Evolutionary conservation across 768 basidiomycete species (phyloP), one percentile per base, ranked within the genome.

Genomic region (Tulasnella sp.): DNA sequence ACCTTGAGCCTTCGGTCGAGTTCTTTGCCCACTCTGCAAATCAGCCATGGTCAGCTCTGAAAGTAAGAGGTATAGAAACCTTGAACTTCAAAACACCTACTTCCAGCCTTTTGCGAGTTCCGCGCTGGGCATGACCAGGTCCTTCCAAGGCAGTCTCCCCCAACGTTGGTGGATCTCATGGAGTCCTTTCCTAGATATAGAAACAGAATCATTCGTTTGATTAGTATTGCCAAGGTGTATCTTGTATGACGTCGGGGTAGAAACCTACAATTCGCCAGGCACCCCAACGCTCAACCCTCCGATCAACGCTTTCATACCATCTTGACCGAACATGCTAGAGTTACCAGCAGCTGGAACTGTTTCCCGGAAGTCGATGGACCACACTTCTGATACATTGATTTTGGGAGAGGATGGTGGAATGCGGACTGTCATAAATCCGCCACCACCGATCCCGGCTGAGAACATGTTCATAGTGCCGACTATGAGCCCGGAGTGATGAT

Each of bases 261-360:
- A 27, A 38, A 78, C 77, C 44, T 42, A 78, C 71, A 99, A 84
- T 86, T 99, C 97, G 12, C 97, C 94, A 0, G 98, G 98, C 0
- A 98, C 92, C 34, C 90, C 97, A n/a, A 97, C 90, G 8, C 95
- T 85, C 77, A 98, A 86, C 4, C 98, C 97, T 4, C 98, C 97
- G 79, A 88, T 90, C 79, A 82, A 87, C 24, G 95, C 87, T 2
- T 87, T 85, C 5, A 84, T 81, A 3, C 93, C 87, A 62, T 91
- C 84, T 18, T 88, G 85, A 82, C 83, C 82, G 85, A 90, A 98
- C 96, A 98, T 98, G 6, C 91, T 91, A 56, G 87, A 84, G 83
- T 92, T 93, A 7, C 95, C 87, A 44, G 90, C 85, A 0, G 88
- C 89, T 0, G 97, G 95, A 0, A 93, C 95, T 0, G 90, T 92